These are phyloP conservation scores for Xerocomellus chrysenteron DNA, from an alignment of 768 basidiomycete species.

Conservation along the genomic window DNA sequence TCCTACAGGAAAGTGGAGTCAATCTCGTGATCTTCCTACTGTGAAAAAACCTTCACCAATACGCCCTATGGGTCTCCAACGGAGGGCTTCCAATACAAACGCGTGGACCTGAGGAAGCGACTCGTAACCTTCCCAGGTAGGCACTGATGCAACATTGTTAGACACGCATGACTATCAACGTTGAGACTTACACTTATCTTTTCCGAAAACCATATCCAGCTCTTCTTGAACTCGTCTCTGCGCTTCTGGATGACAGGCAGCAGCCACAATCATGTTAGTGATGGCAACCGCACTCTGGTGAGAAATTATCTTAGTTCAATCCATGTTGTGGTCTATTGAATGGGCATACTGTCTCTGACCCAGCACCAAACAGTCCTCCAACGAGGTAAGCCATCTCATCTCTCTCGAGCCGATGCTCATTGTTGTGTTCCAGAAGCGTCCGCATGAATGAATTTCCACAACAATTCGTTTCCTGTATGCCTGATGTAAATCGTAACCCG, in stretches of 20 bases:
- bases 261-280: constrained; percentile 50
- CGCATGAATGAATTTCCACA: constrained; percentile 42
- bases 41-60: constrained; percentile 16
- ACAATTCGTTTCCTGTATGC: constrained; percentile 6
- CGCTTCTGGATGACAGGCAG: constrained; percentile 51
- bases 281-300: constrained; percentile 48
- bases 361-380: constrained; percentile 59
- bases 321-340: background rate
- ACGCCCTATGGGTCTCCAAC: constrained; percentile 35
- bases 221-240: constrained; percentile 52
- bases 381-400: constrained; percentile 59
- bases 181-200: constrained; percentile 21
- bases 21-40: background rate
- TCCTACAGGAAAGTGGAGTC: constrained; percentile 21
- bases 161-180: background rate
- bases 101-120: constrained; percentile 36
- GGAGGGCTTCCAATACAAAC: constrained; percentile 34
- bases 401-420: constrained; percentile 45
- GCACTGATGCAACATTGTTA: constrained; percentile 23
- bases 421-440: constrained; percentile 49
- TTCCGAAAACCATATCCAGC: constrained; percentile 50
- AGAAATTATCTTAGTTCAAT: background rate
- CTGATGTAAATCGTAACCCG: background rate
- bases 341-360: constrained; percentile 46
- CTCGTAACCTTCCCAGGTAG: constrained; percentile 34